A percentile compares a stretch with the other conserved stretches of the same genome.
phyloP scores from a whole-genome alignment of 768 basidiomycete genomes.

The Lanmaoa rubissima region DNA sequence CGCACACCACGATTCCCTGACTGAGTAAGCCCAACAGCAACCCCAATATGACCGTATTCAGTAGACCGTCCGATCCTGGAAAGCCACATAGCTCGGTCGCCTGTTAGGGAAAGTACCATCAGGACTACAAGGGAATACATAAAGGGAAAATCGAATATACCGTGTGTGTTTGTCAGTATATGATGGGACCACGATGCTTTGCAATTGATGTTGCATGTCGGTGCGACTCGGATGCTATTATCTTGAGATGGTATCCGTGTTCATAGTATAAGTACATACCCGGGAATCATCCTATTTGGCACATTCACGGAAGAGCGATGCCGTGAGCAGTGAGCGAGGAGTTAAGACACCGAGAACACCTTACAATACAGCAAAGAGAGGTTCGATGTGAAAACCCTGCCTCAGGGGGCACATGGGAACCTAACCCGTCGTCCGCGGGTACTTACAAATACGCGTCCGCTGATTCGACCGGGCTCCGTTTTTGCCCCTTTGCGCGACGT shows the following conservation, averaged over 20 bases:
- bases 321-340: neutral
- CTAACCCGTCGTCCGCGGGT: neutral
- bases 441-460: neutral
- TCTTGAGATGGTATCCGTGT: neutral
- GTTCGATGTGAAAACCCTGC: neutral
- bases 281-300: neutral
- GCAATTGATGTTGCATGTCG: neutral
- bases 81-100: neutral
- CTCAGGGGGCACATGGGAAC: neutral
- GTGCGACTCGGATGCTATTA: neutral
- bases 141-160: neutral
- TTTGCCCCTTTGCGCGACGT: too few relatives aligned
- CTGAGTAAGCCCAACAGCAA: neutral
- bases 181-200: neutral
- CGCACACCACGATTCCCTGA: neutral
- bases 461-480: neutral
- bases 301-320: neutral
- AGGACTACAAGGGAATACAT: neutral
- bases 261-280: neutral
- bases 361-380: neutral
- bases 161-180: neutral
- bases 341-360: neutral
- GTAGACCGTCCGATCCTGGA: neutral
- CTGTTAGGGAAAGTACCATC: neutral
- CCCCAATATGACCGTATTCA: slow-evolving; percentile 1